Conservation (phyloP, 371 early-diverging fungal genomes). For the Coelomomyces lativittatus region DNA sequence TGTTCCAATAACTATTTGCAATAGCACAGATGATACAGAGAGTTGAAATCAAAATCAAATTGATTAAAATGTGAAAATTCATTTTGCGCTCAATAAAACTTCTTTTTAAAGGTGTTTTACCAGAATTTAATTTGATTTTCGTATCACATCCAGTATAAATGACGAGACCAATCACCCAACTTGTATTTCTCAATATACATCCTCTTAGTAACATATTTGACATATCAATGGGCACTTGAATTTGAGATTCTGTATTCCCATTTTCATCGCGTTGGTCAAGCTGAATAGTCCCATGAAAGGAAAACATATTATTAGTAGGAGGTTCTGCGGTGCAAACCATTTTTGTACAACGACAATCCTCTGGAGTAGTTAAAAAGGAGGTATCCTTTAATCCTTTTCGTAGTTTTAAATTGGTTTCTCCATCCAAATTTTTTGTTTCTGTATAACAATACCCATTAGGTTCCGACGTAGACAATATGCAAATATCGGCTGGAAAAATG, state of each 20-base stretch:
- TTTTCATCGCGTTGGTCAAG: neutral
- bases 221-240: constrained; percentile 40
- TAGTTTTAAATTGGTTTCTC: constrained; percentile 73
- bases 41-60: constrained; percentile 9
- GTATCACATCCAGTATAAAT: constrained; percentile 78
- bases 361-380: constrained; percentile 14
- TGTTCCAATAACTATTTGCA: neutral
- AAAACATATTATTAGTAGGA: constrained; percentile 55
- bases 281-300: constrained; percentile 39
- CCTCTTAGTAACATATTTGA: constrained; percentile 77
- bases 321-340: constrained; percentile 60
- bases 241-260: neutral
- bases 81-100: constrained; percentile 80
- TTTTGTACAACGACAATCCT: constrained; percentile 31
- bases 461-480: constrained; percentile 68
- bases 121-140: constrained; percentile 73
- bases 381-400: constrained; percentile 37
- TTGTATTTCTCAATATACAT: constrained; percentile 73
- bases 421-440: constrained; percentile 89
- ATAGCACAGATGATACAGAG: constrained; percentile 1
- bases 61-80: constrained; percentile 58
- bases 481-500: constrained; percentile 82
- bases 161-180: constrained; percentile 61
- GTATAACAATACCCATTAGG: constrained; percentile 73
- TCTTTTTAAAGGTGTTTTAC: constrained; percentile 78